A percentile compares a stretch with the other conserved stretches of the same genome.
These are phyloP conservation scores for Dictyostelium discoideum DNA, from an alignment of 78 protist species.

Conservation along the genomic window DNA sequence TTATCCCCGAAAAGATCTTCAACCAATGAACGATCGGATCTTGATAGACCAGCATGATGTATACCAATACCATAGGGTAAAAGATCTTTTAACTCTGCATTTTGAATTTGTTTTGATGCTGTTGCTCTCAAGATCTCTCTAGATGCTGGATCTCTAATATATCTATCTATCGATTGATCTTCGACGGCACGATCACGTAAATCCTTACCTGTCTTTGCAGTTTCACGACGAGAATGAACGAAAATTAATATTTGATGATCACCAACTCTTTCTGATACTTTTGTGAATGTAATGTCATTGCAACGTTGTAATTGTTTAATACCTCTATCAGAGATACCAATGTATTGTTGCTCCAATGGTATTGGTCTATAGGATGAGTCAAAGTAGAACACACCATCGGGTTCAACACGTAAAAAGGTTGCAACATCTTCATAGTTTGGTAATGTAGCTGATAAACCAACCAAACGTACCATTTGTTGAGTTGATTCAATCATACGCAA, in stretches of 20 bases:
- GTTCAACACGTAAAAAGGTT: constrained; percentile 94
- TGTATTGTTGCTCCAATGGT: constrained; percentile 97
- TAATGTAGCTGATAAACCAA: constrained; percentile 99
- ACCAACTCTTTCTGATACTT: constrained; percentile 77
- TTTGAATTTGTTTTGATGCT: constrained; percentile 15
- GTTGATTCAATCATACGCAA: constrained; percentile 86
- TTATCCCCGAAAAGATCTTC: constrained; percentile 96
- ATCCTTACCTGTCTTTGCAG: constrained; percentile 93
- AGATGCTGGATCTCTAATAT: constrained; percentile 49
- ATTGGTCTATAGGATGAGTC: constrained; percentile 96
- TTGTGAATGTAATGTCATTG: constrained; percentile 96
- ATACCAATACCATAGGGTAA: constrained; percentile 98
- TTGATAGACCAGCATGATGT: constrained; percentile 99
- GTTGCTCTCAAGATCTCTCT: constrained; percentile 19
- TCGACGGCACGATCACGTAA: constrained; percentile 85
- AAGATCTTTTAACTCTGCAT: constrained; percentile 90
- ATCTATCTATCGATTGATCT: constrained; percentile 79
- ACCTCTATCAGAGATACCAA: constrained; percentile 92
- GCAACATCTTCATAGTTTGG: constrained; percentile 99
- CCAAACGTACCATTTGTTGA: constrained; percentile 93
- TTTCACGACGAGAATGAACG: constrained; percentile 99
- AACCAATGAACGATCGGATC: constrained; percentile 92
- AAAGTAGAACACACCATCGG: constrained; percentile 95
- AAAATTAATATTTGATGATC: constrained; percentile 94
- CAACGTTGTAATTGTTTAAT: constrained; percentile 90